Base-by-base conservation (phyloP, 169 alveolate species). In the Cryptosporidium sp. region DNA sequence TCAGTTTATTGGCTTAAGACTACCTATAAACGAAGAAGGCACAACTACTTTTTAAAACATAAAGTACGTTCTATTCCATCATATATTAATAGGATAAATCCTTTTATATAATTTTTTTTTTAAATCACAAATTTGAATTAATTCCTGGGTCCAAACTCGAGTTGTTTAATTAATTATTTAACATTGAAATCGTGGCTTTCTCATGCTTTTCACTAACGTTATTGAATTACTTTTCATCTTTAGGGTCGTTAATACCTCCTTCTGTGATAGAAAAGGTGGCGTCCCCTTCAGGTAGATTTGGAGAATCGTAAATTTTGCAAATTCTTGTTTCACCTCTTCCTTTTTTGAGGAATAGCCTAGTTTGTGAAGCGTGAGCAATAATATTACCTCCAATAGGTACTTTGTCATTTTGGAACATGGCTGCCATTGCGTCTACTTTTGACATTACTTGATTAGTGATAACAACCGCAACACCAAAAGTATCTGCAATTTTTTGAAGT, bases 331-430 rank as follows among this genome's bases (percentile, higher is more conserved):
- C 99, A 0, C 97, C 99, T 84, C 98, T 95, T n/a, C 98, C 98
- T 84, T 96, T 96, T 69, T 97, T 75, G 74, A 98, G 91, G 92
- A 94, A 96, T 55, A 98, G 93, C 75, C 99, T 95, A 6, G 99
- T 98, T 86, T 97, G 98, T 33, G 99, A 94, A 50, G 99, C 99
- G 94, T 98, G 99, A 35, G 99, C 99, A 92, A 98, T 95, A 43
- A 98, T 97, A 94, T 98, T 97, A 8, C 99, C 99, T 21, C 99
- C 99, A 45, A 98, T 96, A 9, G 99, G 97, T 95, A 94, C 91
- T 92, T 95, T 94, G 65, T 94, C 97, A 62, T 85, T 92, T 7
- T 93, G 96, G 86, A 92, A 94, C 92, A 94, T 91, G 1, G 94
- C 91, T 68, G 96, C 89, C 95, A 94, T 93, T 29, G 93, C 98